Evolutionary conservation across 192 early-diverging fungal species (phyloP).

Genomic region (Phlyctochytrium bullatum): DNA sequence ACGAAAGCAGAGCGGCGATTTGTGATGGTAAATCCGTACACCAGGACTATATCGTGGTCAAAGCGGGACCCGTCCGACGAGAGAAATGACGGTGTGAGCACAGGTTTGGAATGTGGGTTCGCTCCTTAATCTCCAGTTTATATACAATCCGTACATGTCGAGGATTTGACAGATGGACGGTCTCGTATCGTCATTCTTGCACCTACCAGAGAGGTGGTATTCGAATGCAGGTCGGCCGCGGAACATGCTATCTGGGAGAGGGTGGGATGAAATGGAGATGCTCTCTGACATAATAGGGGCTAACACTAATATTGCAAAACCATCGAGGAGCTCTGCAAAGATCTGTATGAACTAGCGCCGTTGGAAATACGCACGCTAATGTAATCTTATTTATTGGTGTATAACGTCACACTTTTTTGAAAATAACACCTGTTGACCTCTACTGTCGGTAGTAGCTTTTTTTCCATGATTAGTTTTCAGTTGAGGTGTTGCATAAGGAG

Average conservation of each 20-base stretch:
- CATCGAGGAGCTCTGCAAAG: background rate
- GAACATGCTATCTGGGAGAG: slow-evolving; percentile 28
- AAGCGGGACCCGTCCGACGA: slow-evolving; percentile 16
- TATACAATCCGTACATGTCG: slow-evolving; percentile 27
- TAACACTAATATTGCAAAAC: slow-evolving; percentile 19
- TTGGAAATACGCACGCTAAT: too few species aligned
- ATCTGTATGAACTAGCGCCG: too few species aligned
- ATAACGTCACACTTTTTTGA: too few species aligned
- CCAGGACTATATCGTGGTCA: slow-evolving; percentile 20
- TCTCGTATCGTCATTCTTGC: slow-evolving; percentile 19
- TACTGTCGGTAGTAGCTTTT: too few species aligned
- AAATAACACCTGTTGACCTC: too few species aligned
- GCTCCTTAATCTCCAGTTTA: slow-evolving; percentile 14
- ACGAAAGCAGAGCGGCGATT: slow-evolving; percentile 21
- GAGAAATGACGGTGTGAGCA: background rate
- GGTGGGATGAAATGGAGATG: background rate
- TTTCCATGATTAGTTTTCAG: too few species aligned
- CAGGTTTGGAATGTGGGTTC: background rate
- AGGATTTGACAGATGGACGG: slow-evolving; percentile 25
- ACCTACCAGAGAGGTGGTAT: slow-evolving; percentile 20
- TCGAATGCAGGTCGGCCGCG: slow-evolving; percentile 13
- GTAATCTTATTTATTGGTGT: too few species aligned
- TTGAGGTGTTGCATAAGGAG: too few species aligned
- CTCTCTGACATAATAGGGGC: background rate
- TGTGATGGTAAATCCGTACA: slow-evolving; percentile 27